Base-by-base conservation (phyloP, 2,329 filamentous ascomycete genomes). In the Fusarium bactridioides region DNA sequence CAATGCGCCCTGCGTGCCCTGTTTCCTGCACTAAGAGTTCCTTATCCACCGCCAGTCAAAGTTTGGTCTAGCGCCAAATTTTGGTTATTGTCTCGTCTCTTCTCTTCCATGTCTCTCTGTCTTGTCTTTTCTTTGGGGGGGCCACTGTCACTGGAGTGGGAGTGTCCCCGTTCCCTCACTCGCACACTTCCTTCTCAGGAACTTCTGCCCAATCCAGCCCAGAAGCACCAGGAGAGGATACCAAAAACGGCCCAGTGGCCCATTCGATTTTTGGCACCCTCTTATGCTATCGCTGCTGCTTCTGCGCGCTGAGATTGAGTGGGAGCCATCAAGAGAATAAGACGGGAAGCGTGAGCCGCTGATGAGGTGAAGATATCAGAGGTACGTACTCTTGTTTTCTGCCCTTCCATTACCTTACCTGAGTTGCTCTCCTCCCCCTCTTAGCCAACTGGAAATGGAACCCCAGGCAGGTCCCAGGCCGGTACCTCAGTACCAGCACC, bases 21-120 rank as follows among this genome's bases (percentile, higher is more conserved):
- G 75, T 78, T 80, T 69, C 35, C 73, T 74, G 69, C 78, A 76
- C 79, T 80, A 80, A 79, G 77, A 79, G 74, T 76, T 77, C 69
- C 73, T 76, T 78, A 78, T 78, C 78, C 79, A 79, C 80, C 79
- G 76, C 79, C 76, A 80, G 77, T 76, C 80, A 75, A 74, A 51
- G 68, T 80, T 80, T 75, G 80, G 80, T 70, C 74, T 81, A 81
- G 79, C 79, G 79, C 75, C 75, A 74, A 61, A 71, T 69, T 75
- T 75, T 72, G 68, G 61, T 69, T 56, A 63, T 73, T 74, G 77
- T 73, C 70, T 73, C 69, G 72, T 74, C 70, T 67, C 69, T 77
- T 68, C 51, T 61, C 70, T 69, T 74, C 69, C 68, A 74, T 74
- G 67, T 70, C 74, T 75, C 68, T 73, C 69, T 72, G 67, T 69